Conservation (phyloP, 2,329 filamentous ascomycete genomes). For the Botrytis porri region DNA sequence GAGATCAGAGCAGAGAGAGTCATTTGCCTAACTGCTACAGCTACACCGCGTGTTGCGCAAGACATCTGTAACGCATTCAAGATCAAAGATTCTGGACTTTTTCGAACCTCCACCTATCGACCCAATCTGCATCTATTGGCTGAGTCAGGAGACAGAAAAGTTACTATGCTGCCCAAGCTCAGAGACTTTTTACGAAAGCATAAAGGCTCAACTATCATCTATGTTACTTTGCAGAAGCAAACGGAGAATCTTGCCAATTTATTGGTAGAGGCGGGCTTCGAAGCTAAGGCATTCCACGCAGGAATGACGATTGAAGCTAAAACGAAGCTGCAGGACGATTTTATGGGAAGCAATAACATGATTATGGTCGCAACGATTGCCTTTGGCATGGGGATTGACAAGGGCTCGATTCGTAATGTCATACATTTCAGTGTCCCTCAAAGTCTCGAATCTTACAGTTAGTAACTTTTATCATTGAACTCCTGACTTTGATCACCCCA, state of each 20-base stretch:
- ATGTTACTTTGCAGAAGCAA: slow-evolving; percentile 57
- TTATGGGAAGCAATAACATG: slow-evolving; percentile 47
- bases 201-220: slow-evolving; percentile 56
- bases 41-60: slow-evolving; percentile 53
- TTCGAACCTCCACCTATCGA: slow-evolving; percentile 57
- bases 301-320: slow-evolving; percentile 48
- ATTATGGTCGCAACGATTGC: slow-evolving; percentile 56
- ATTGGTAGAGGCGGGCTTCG: slow-evolving; percentile 42
- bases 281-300: slow-evolving; percentile 49
- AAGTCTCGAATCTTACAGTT: slow-evolving; percentile 54
- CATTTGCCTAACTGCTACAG: slow-evolving; percentile 59
- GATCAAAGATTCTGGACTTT: slow-evolving; percentile 49
- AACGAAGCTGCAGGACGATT: slow-evolving; percentile 48
- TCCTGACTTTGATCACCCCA: no score
- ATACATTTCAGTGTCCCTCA: slow-evolving; percentile 51
- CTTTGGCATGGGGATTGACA: slow-evolving; percentile 61
- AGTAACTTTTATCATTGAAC: neutral
- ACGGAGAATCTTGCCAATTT: slow-evolving; percentile 45
- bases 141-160: slow-evolving; percentile 42
- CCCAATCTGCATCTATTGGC: slow-evolving; percentile 53
- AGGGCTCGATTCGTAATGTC: slow-evolving; percentile 53
- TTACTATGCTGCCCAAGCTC: slow-evolving; percentile 47
- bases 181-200: slow-evolving; percentile 49
- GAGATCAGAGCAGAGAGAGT: slow-evolving; percentile 57
- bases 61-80: slow-evolving; percentile 54